Evolutionary conservation across 2,329 filamentous ascomycete species (phyloP).

Genomic region (Arthrinium phaeospermum): DNA sequence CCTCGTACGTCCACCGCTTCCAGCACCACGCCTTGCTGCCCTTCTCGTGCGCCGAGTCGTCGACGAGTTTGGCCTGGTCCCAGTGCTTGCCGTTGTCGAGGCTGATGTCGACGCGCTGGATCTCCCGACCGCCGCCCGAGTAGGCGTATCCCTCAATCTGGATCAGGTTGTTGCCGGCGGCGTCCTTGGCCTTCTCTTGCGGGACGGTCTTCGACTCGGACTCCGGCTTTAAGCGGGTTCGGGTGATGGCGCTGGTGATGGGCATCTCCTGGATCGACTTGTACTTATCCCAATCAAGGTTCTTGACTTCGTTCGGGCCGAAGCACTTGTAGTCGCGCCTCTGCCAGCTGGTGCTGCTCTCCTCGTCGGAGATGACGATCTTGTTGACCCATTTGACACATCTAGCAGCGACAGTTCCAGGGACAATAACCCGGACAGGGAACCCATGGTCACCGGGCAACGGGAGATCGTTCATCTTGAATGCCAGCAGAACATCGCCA

Average conservation of each 20-base stretch:
- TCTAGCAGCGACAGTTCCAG: constrained; percentile 69
- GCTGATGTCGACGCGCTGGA: constrained; percentile 71
- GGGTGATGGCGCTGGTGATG: constrained; percentile 70
- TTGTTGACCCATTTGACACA: constrained; percentile 73
- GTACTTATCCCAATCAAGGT: constrained; percentile 67
- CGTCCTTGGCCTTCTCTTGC: constrained; percentile 24
- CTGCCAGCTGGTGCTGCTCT: constrained; percentile 70
- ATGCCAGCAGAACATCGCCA: constrained; percentile 70
- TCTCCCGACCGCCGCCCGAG: constrained; percentile 68
- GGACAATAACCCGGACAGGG: constrained; percentile 66
- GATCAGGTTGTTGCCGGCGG: constrained; percentile 27
- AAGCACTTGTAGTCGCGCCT: constrained; percentile 73
- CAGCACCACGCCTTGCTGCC: constrained; percentile 65
- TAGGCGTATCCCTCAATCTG: constrained; percentile 68
- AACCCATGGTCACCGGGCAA: constrained; percentile 71
- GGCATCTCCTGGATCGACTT: constrained; percentile 72
- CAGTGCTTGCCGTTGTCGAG: constrained; percentile 68
- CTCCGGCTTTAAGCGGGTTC: constrained; percentile 32
- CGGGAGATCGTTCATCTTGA: constrained; percentile 69
- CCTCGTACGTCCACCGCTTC: constrained; percentile 66
- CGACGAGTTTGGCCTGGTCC: constrained; percentile 66
- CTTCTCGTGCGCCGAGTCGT: constrained; percentile 46
- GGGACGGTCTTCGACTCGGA: constrained; percentile 23
- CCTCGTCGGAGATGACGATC: constrained; percentile 69
- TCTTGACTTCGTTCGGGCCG: constrained; percentile 63